Evolutionary conservation across 805 yeast genomes (phyloP), one percentile per base, ranked within the genome.

Genomic region (Pichia ethanolica): DNA sequence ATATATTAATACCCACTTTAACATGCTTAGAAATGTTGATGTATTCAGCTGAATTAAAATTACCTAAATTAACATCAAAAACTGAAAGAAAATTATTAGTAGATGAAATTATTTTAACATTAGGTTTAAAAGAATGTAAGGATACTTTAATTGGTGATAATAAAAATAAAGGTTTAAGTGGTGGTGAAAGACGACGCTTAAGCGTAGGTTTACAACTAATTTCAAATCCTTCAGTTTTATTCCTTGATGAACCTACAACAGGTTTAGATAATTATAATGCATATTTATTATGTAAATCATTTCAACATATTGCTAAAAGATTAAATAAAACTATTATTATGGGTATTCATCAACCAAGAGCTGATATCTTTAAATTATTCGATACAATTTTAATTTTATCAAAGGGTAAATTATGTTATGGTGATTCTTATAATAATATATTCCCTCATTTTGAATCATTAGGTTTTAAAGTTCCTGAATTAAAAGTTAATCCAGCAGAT

Each of bases 221-320:
- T 44, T 77, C 86, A 6, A 84, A 81, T 54, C 96, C 96, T 0
- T 79, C 89, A 0, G 69, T 88, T 2, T 65, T 89, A 52, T 87
- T 87, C 58, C 65, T 88, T 40, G 96, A 88, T 63, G 96, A 88
- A 58, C 95, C 96, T 6, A 88, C 96, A 1, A 87, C 96, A 0
- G 95, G 96, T 0, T 67, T 88, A 35, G 96, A 88, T 64, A 82
- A 95, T 5, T 81, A 79, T 53, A 81, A 89, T 11, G 90, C 96
- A 0, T 77, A 73, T 54, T 67, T 81, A 49, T 69, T 88, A 35
- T 75, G 88, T 13, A 69, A 74, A 42, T 78, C 87, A 0, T 71
- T 89, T 48, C 77, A 79, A 55, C 72, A 76, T 49, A 68, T 83
- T 35, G 81, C 86, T 0, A 61, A 61, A 41, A 64, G 67, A 12